Evolutionary conservation across 495 filamentous ascomycete genomes (phyloP), one percentile per base, ranked within the genome.

Genomic region (Clavariopsis aquatica): DNA sequence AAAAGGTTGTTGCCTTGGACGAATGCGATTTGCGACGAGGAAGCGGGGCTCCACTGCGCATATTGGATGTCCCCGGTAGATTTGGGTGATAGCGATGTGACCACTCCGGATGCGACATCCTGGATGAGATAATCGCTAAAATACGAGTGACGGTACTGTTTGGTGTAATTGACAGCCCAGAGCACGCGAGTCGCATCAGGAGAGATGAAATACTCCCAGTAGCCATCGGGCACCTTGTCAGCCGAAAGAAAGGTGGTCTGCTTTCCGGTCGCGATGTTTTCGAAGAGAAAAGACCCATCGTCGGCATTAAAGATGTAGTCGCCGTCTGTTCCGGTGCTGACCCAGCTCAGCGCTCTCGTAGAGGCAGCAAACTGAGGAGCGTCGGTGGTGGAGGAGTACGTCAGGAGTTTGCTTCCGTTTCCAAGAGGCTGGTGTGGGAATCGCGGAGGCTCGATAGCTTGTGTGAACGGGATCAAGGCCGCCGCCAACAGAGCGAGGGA

Each of bases 101-200:
- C 71, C 29, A 74, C 68, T 20, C 80, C 80, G 0, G 77, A 77
- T 10, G 71, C 77, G 10, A 82, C 74, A 54, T 84, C 81, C 26
- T 79, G 78, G 8, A 86, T 68, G 1, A 80, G 76, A 69, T 85
- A 85, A 69, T 83, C 76, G n/a, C 83, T 80, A 53, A 82, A 82
- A 64, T 80, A 85, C 26, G 82, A 83, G 71, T 85, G 71, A 5
- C 84, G 78, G 62, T 86, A 85, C 66, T 81, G 77, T 66, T 84
- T 83, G 6, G 80, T 84, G 60, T 80, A 78, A 64, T 85, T 71
- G 23, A 69, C 57, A 19, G 69, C 54, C 65, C 65, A 71, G 8
- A 86, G 70, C 1, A 86, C 77, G 60, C 79, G 75, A n/a, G 75
- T 74, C 2, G 73, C 69, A 57, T 81, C 79, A 0, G 78, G 76